Conservation (phyloP, 148 eudicot genomes). For the Vaccinium myrtillus region DNA sequence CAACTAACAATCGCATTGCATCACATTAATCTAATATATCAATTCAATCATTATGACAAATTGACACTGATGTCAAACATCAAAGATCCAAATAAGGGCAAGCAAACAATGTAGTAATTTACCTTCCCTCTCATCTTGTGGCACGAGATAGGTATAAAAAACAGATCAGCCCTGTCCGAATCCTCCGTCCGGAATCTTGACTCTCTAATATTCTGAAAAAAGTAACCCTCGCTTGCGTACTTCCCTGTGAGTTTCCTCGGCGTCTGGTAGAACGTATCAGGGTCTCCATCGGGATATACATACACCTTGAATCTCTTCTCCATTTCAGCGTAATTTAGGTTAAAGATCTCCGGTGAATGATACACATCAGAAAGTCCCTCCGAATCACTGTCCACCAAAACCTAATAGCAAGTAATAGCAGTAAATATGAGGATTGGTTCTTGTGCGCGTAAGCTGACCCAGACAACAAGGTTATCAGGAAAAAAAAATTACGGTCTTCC, state of each 20-base stretch:
- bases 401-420: slow-evolving; percentile 9
- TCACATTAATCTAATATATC: neutral
- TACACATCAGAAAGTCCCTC: slow-evolving; percentile 44
- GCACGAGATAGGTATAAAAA: slow-evolving; percentile 89
- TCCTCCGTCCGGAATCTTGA: slow-evolving; percentile 68
- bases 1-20: neutral
- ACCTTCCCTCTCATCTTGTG: slow-evolving; percentile 99
- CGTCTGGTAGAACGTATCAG: slow-evolving; percentile 76
- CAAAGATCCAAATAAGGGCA: neutral
- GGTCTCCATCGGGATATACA: slow-evolving; percentile 81
- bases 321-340: slow-evolving; percentile 68
- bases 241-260: slow-evolving; percentile 93
- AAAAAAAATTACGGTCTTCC: neutral
- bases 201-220: slow-evolving; percentile 91
- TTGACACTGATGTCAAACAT: neutral
- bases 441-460: neutral
- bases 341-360: slow-evolving; percentile 61
- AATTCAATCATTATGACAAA: neutral
- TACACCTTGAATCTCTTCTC: slow-evolving; percentile 81
- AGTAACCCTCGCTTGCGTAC: slow-evolving; percentile 89
- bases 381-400: slow-evolving; percentile 16
- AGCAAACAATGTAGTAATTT: neutral
- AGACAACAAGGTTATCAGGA: neutral
- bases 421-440: neutral
- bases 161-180: slow-evolving; percentile 78